A percentile compares a stretch with the other conserved stretches of the same genome.
Conservation (phyloP, 169 alveolate genomes). For the Plasmodium gaboni region DNA sequence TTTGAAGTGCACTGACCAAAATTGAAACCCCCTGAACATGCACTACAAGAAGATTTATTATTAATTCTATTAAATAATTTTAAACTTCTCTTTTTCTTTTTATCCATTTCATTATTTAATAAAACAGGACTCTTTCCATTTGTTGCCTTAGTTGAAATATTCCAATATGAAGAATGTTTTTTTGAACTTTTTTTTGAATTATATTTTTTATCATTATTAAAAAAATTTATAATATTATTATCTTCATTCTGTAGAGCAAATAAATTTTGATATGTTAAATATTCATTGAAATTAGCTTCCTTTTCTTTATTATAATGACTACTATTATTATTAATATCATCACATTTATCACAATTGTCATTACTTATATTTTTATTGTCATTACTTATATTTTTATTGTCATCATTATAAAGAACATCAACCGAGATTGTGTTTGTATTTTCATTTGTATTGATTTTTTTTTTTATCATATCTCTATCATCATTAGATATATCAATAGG, state of each 20-base stretch:
- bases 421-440: not conserved
- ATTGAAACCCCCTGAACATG: not conserved
- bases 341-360: not conserved
- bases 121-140: slow-evolving; percentile 18
- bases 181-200: not conserved
- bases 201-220: slow-evolving; percentile 29
- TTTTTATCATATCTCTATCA: not conserved
- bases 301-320: not conserved
- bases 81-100: not conserved
- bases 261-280: slow-evolving; percentile 56
- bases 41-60: not conserved
- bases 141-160: slow-evolving; percentile 40
- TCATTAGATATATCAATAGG: slow-evolving; percentile 19
- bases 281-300: slow-evolving; percentile 23
- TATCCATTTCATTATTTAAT: slow-evolving; percentile 38
- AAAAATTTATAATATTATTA: slow-evolving; percentile 29
- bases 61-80: not conserved
- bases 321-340: slow-evolving; percentile 3
- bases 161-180: slow-evolving; percentile 15
- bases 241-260: slow-evolving; percentile 48
- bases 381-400: not conserved
- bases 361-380: not conserved
- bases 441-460: not conserved
- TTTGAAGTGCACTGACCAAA: not conserved
- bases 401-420: not conserved